Evolutionary conservation across 2,329 filamentous ascomycete genomes (phyloP).

Genomic region (Claviceps digitariae): DNA sequence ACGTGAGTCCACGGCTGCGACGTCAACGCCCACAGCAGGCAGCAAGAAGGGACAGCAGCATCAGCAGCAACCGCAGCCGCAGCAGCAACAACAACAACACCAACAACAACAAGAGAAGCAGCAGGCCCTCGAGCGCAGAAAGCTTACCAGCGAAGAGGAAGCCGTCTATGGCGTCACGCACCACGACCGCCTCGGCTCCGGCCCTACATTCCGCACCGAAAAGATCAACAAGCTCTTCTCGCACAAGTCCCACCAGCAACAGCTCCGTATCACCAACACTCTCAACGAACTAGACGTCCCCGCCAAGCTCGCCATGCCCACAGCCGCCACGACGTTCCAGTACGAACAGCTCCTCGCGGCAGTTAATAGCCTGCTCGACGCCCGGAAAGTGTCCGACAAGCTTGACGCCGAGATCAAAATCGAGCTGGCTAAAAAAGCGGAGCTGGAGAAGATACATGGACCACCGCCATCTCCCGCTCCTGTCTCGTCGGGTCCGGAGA

Average conservation of each 20-base stretch:
- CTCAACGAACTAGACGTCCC: conserved; percentile 61
- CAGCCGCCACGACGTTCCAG: conserved; percentile 52
- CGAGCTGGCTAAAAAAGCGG: conserved; percentile 41
- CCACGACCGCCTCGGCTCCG: conserved; percentile 72
- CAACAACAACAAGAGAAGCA: conserved; percentile 10
- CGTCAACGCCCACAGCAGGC: conserved; percentile 23
- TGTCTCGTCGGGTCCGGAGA: background rate
- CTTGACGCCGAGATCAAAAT: conserved; percentile 57
- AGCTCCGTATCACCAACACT: conserved; percentile 58
- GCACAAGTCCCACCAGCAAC: conserved; percentile 64
- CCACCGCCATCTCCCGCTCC: background rate
- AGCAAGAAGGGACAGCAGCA: conserved; percentile 35
- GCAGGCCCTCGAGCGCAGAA: conserved; percentile 43
- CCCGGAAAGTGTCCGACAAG: conserved; percentile 63
- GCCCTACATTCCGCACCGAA: conserved; percentile 81
- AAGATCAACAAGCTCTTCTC: conserved; percentile 66
- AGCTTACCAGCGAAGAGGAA: conserved; percentile 64
- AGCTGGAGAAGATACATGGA: conserved; percentile 29
- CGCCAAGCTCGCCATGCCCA: conserved; percentile 58
- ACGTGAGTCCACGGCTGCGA: conserved; percentile 21
- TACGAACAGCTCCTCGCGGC: conserved; percentile 59
- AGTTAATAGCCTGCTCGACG: conserved; percentile 56
- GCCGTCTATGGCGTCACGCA: conserved; percentile 70
- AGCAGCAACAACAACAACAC: background rate
- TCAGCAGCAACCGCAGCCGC: background rate